These are phyloP conservation scores for Didymosphaeria variabile DNA, from an alignment of 2,329 filamentous ascomycete species.

Conservation along the genomic window DNA sequence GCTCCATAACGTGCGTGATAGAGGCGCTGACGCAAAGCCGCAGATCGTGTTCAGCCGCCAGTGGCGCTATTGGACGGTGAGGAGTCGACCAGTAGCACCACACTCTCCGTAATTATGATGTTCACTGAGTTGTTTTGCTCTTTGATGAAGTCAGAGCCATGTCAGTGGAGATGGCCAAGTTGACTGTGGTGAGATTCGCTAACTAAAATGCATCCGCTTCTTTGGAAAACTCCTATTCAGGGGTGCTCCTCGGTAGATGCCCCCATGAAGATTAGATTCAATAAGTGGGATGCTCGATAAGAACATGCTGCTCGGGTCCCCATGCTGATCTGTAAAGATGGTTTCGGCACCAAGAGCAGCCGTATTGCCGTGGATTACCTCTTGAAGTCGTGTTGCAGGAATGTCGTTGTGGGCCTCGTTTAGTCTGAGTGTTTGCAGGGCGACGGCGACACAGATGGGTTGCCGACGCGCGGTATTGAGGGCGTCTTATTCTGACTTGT, in stretches of 20 bases:
- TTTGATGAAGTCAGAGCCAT: neutral
- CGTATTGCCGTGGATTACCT: neutral
- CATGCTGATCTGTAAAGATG: neutral
- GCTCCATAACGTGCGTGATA: neutral
- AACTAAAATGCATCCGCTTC: neutral
- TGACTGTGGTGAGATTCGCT: neutral
- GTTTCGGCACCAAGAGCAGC: neutral
- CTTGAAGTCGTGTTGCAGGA: neutral
- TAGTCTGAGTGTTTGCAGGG: neutral
- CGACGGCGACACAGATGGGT: neutral
- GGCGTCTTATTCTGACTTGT: neutral
- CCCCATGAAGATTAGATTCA: conserved; percentile 8
- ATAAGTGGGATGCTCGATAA: neutral
- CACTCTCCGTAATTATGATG: neutral
- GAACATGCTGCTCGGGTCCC: neutral
- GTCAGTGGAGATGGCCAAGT: neutral
- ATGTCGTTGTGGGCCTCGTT: neutral
- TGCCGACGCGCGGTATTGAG: neutral
- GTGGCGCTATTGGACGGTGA: conserved; percentile 8
- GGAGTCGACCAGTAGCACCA: neutral
- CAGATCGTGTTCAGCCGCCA: conserved; percentile 4
- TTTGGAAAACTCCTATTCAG: neutral
- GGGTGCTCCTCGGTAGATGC: conserved; percentile 6
- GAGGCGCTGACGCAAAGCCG: conserved; percentile 3
- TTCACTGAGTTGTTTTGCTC: neutral